Base-by-base conservation (phyloP, 179 eudicot species). In the Drosera spatulata region DNA sequence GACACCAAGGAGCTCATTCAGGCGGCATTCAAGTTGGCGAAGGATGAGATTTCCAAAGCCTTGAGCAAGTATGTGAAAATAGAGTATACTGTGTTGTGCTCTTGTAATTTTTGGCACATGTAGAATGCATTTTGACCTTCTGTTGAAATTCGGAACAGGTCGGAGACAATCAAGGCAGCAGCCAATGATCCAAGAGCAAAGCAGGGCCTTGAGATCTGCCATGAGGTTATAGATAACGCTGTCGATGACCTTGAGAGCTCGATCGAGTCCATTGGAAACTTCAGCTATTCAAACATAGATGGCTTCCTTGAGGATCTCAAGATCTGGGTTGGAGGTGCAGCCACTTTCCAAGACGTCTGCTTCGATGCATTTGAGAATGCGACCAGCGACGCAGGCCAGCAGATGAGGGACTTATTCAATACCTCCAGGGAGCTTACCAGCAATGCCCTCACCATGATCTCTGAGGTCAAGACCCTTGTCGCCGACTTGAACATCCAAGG, bases 1-100 rank as follows among this genome's bases (percentile, higher is more conserved):
- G 81, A 84, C 66, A 91, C 91, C 0, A 77, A 71, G 53, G 79
- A 82, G 14, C 75, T 89, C 3, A 65, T 89, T 0, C 62, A 75
- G 66, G 47, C 71, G 0, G 83, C 88, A 0, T 89, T 89, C 45
- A 67, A 72, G 51, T 68, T 76, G 7, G 70, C 97, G 0, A 75
- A 73, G 22, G 64, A 80, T 0, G 65, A 75, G 52, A 54, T 89
- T 0, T 50, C 53, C 2, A 71, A 73, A 0, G 88, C 78, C 12
- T 48, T 84, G 9, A 65, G 65, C 3, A 22, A 22, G 33, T 22
- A 22, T 22, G 33, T 22, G 33, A 22, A 22, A 22, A 22, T 22
- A 22, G 33, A 22, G 33, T 22, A 22, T 22, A 22, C 33, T 22
- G 33, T 22, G 33, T 22, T 22, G 33, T 22, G 33, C 33, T 22